Evolutionary conservation across 352 stramenopile genomes (phyloP).

Genomic region (Phytophthora cajani): DNA sequence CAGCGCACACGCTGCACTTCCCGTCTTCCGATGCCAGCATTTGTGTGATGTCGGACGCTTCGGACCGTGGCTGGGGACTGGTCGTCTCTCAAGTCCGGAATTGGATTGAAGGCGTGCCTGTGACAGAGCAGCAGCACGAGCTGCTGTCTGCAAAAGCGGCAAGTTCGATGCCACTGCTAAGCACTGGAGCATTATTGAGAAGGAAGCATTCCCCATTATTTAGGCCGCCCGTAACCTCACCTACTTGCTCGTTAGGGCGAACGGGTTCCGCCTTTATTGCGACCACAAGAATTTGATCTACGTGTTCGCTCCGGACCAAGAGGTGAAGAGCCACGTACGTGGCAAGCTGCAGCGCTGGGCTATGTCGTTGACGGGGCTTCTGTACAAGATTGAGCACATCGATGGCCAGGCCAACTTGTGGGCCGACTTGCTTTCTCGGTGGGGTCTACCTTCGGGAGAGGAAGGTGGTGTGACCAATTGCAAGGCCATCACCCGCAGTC

Average conservation of each 20-base stretch:
- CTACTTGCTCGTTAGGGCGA: constrained; percentile 15
- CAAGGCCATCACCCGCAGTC: neutral
- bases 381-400: constrained; percentile 26
- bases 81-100: neutral
- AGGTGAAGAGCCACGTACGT: constrained; percentile 21
- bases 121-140: constrained; percentile 6
- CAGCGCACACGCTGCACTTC: constrained; percentile 1
- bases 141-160: constrained; percentile 17
- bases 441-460: neutral
- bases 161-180: constrained; percentile 5
- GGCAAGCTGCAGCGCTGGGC: constrained; percentile 32
- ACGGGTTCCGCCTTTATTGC: constrained; percentile 20
- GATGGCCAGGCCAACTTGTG: constrained; percentile 6
- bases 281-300: constrained; percentile 38
- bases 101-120: neutral
- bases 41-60: constrained; percentile 1
- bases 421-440: constrained; percentile 9
- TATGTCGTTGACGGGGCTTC: neutral
- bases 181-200: constrained; percentile 27
- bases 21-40: neutral
- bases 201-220: constrained; percentile 27
- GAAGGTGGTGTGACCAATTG: neutral
- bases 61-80: neutral
- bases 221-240: constrained; percentile 9
- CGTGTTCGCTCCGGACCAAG: constrained; percentile 17